Percentiles rank a stretch among this genome's conserved stretches.
phyloP scores from a whole-genome alignment of 2,329 filamentous ascomycete species.

The Cladosporium sp. region DNA sequence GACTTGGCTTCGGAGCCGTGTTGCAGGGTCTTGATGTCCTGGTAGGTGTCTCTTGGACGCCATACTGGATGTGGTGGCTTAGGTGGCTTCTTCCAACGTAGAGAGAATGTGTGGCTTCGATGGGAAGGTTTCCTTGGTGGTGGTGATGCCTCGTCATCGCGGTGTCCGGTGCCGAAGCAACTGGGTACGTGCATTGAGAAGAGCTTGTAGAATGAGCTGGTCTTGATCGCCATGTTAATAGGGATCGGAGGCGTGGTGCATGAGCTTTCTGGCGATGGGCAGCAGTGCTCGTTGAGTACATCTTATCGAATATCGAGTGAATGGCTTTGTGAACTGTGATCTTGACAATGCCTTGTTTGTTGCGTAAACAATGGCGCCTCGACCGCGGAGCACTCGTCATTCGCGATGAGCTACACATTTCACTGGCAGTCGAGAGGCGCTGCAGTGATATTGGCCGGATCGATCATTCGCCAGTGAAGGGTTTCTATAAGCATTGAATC shows the following conservation, averaged over 20 bases:
- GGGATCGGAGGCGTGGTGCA: not conserved
- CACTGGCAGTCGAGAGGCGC: not conserved
- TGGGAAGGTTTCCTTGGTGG: not conserved
- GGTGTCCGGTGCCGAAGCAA: not conserved
- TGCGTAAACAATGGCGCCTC: not conserved
- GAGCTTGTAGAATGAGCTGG: not conserved
- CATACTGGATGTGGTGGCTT: not conserved
- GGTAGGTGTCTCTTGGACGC: not conserved
- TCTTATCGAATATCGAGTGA: not conserved
- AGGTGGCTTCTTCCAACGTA: not conserved
- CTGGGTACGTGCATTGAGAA: not conserved
- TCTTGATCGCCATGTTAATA: not conserved
- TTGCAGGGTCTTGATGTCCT: not conserved
- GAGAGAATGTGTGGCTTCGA: not conserved
- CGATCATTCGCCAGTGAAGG: not conserved
- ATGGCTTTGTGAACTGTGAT: not conserved
- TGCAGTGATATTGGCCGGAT: not conserved
- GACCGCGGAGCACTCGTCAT: not conserved
- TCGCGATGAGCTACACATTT: not conserved
- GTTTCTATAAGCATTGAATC: not conserved
- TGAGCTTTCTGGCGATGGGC: not conserved
- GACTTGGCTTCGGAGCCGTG: slow-evolving; percentile 9
- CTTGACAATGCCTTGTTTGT: not conserved
- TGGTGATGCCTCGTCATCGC: not conserved
- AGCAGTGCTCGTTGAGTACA: not conserved